A percentile compares a stretch with the other conserved stretches of the same genome.
These are phyloP conservation scores for Chlamydomonas asymmetrica DNA, from an alignment of 139 green algal species.

Conservation along the genomic window DNA sequence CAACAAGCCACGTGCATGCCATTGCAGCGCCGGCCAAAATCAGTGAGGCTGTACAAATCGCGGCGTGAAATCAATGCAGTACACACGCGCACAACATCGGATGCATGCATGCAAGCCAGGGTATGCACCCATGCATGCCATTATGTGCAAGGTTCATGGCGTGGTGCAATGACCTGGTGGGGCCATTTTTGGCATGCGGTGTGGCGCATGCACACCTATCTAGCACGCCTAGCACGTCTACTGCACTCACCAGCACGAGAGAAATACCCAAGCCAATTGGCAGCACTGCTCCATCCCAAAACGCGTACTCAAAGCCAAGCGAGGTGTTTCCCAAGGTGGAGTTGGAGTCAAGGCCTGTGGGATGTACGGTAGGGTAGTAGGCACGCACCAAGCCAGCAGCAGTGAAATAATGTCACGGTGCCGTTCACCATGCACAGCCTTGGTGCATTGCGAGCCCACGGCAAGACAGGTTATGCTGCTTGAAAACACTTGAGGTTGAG, in stretches of 20 bases:
- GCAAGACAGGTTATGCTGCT: constrained; percentile 7
- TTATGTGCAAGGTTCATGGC: too few relatives aligned
- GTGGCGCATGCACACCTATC: background rate
- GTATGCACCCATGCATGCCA: background rate
- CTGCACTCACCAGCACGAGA: constrained; percentile 34
- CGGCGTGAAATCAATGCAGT: background rate
- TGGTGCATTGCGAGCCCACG: constrained; percentile 19
- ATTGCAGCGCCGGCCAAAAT: too few relatives aligned
- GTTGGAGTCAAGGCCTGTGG: constrained; percentile 52
- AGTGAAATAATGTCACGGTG: too few relatives aligned
- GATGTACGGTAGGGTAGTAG: too few relatives aligned
- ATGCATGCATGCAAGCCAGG: background rate
- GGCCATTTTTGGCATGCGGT: too few relatives aligned
- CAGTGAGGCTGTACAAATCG: background rate
- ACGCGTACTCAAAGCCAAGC: constrained; percentile 17
- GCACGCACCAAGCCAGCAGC: constrained; percentile 31
- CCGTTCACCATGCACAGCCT: constrained; percentile 34
- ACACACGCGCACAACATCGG: background rate
- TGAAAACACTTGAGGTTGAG: background rate
- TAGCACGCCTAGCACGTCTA: background rate
- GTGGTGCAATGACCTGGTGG: too few relatives aligned
- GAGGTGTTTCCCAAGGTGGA: constrained; percentile 36
- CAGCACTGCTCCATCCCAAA: constrained; percentile 48
- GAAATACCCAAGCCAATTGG: constrained; percentile 48
- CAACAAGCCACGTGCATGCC: too few relatives aligned